phyloP scores from a whole-genome alignment of 352 stramenopile species.

The Saprolegnia parasitica region DNA sequence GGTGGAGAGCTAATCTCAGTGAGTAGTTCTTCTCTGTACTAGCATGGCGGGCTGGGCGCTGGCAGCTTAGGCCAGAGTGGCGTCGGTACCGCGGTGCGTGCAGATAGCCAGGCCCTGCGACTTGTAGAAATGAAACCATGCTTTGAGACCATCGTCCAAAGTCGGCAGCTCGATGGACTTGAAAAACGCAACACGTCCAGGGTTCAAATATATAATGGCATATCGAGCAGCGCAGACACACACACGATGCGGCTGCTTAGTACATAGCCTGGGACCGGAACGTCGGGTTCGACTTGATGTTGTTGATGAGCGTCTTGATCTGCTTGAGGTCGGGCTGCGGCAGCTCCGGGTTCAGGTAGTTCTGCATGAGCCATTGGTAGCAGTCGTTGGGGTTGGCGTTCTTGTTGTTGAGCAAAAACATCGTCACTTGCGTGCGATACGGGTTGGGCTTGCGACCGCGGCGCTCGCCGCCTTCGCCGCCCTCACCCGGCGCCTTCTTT shows the following conservation, averaged over 20 bases:
- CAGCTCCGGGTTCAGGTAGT: constrained; percentile 28
- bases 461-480: constrained; percentile 25
- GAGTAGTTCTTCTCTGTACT: too few species aligned
- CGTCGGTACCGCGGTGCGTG: too few species aligned
- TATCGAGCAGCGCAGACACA: background rate
- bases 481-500: constrained; percentile 21
- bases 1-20: too few species aligned
- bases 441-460: constrained; percentile 28
- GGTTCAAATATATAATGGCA: constrained; percentile 1
- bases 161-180: constrained; percentile 9
- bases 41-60: too few species aligned
- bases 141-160: too few species aligned
- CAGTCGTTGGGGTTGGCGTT: constrained; percentile 30
- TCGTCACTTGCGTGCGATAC: constrained; percentile 27
- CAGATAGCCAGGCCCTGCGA: too few species aligned
- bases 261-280: constrained; percentile 30
- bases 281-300: constrained; percentile 30
- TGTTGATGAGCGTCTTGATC: constrained; percentile 31
- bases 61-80: too few species aligned
- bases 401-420: constrained; percentile 30
- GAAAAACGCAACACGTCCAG: too few species aligned
- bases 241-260: constrained; percentile 16
- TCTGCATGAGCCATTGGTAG: constrained; percentile 30
- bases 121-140: too few species aligned
- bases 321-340: constrained; percentile 29